Conservation (phyloP, 78 protist genomes). For the Emiliania huxleyi region DNA sequence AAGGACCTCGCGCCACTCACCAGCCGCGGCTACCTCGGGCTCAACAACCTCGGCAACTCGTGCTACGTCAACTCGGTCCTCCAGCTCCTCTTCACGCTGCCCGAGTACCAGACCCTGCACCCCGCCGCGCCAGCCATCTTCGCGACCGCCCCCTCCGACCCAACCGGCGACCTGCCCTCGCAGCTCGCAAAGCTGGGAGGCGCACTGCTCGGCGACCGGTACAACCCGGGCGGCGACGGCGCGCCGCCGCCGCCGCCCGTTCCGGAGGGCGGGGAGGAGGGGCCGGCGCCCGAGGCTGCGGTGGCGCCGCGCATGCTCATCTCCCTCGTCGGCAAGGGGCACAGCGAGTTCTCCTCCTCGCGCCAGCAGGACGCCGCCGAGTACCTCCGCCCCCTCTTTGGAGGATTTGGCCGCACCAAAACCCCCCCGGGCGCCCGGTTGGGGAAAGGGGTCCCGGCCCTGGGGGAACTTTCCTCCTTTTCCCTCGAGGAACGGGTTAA, state of each 20-base stretch:
- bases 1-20: slow-evolving; percentile 59
- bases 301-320: slow-evolving; percentile 51
- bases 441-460: not conserved
- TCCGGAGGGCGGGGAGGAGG: not conserved
- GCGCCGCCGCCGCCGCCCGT: not conserved
- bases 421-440: not conserved
- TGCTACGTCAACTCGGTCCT: slow-evolving; percentile 51
- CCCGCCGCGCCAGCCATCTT: not conserved
- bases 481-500: not conserved
- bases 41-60: slow-evolving; percentile 90
- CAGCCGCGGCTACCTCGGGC: slow-evolving; percentile 91
- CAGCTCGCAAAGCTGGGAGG: slow-evolving; percentile 40
- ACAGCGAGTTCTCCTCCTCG: slow-evolving; percentile 42
- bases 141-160: not conserved
- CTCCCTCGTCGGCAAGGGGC: slow-evolving; percentile 31
- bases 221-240: not conserved
- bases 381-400: not conserved
- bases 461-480: not conserved
- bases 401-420: not conserved
- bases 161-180: not conserved
- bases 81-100: slow-evolving; percentile 17
- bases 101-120: not conserved
- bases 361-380: slow-evolving; percentile 49
- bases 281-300: not conserved
- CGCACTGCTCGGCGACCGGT: slow-evolving; percentile 14